Percentiles rank a stretch among this genome's conserved stretches.
phyloP scores from a whole-genome alignment of 768 basidiomycete genomes.

The Pulveroboletus sp. region DNA sequence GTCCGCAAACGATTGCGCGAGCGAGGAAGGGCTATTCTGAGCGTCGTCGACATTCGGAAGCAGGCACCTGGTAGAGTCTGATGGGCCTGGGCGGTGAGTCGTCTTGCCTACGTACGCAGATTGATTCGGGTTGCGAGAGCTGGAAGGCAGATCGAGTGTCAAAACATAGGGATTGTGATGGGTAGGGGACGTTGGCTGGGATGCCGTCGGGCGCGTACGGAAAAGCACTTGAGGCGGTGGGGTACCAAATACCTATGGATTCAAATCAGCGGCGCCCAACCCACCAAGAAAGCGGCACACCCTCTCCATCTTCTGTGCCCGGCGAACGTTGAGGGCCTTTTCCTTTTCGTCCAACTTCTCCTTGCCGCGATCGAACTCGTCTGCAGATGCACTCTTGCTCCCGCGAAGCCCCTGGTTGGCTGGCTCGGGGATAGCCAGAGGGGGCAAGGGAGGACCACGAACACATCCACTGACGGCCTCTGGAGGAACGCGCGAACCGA shows the following conservation, averaged over 20 bases:
- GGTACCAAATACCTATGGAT: conserved; percentile 69
- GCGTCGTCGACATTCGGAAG: conserved; percentile 33
- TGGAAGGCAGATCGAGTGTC: conserved; percentile 18
- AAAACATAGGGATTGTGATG: conserved; percentile 17
- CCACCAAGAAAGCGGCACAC: conserved; percentile 33
- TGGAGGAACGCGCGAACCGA: conserved; percentile 76
- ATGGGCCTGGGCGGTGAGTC: conserved; percentile 49
- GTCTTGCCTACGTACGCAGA: conserved; percentile 48
- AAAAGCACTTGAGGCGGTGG: conserved; percentile 78
- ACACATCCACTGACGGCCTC: conserved; percentile 58
- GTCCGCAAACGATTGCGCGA: conserved; percentile 17
- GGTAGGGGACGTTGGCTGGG: conserved; percentile 23
- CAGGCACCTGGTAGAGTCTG: conserved; percentile 57
- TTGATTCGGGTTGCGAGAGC: conserved; percentile 43
- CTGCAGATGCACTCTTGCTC: conserved; percentile 44
- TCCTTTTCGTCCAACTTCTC: conserved; percentile 69
- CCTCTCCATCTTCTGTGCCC: conserved; percentile 88
- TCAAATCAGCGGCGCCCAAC: conserved; percentile 1
- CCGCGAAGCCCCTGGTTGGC: conserved; percentile 41
- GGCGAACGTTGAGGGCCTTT: conserved; percentile 73
- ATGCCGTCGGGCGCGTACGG: conserved; percentile 53
- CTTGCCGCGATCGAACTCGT: conserved; percentile 58
- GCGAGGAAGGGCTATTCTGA: conserved; percentile 20
- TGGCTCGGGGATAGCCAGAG: conserved; percentile 28
- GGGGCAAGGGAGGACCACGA: conserved; percentile 29